Evolutionary conservation across 164 flowering plant genomes (phyloP), one percentile per base, ranked within the genome.

Genomic region (Vitis riparia): DNA sequence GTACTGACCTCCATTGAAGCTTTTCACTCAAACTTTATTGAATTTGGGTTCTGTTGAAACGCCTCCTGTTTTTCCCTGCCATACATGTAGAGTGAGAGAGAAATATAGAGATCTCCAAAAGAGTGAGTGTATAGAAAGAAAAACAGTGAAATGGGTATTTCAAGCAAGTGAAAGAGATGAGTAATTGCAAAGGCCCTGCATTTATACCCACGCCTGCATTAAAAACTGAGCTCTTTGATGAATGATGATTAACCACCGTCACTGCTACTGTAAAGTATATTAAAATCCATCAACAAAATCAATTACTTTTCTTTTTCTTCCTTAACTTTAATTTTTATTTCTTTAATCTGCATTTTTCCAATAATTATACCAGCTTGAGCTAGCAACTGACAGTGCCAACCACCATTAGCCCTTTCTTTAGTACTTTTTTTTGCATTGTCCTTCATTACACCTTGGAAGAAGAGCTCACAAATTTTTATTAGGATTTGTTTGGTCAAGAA

Each of bases 121-220:
- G 76, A 75, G 60, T 23, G 27, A 23, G 27, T 23, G 27, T 23
- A 23, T 23, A 23, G 27, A 23, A 23, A 62, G 67, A 61, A 30
- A 66, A 66, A 60, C 23, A 17, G 56, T 59, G 59, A 69, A 48
- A 55, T 27, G 68, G 69, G 71, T 50, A 53, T 13, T 52, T 57
- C 61, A 50, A 48, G 51, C 65, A 50, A 60, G 66, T 59, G 78
- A 75, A 76, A 77, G 79, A 70, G 71, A 66, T 51, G 75, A 56
- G 62, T 37, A 75, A 70, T 59, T 68, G 81, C 76, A 83, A 88
- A 82, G 84, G 77, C 59, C 75, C 80, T 84, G 84, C 86, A 86
- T 89, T 84, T 89, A 87, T 87, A 87, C 85, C 83, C 94, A 90
- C 93, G 97, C 95, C 80, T 88, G 86, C 89, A 85, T 93, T 47